Evolutionary conservation across 2,329 filamentous ascomycete species (phyloP), one percentile per base, ranked within the genome.

Genomic region (Fusarium sp.): DNA sequence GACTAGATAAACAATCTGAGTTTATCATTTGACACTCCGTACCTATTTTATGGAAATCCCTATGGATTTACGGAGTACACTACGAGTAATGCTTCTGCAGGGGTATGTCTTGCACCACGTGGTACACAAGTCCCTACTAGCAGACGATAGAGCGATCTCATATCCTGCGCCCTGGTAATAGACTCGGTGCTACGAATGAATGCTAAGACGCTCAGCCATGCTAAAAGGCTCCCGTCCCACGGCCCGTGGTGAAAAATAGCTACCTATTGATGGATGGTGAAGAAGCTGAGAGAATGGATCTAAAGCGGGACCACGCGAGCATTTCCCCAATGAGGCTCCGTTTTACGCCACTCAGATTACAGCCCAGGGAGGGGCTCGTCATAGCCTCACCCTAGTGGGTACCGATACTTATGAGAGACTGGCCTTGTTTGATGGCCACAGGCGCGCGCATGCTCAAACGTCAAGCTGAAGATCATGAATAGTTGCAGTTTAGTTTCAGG

Each of bases 261-360:
- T 6, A 24, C 7, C 24, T 31, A 24, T 46, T 21, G 46, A 45
- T 34, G 28, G 38, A 45, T 26, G 38, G 22, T 31, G 15, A 19
- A 28, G 5, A 24, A 17, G 15, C 15, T 45, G 40, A 45, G 42
- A 17, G 38, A 22, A 33, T 34, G 44, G 31, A 49, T 42, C 44
- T 53, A 36, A 51, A 57, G 57, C 44, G 51, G 51, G 31, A 58
- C 71, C 72, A 74, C 72, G 69, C 72, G 72, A 74, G 59, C 72
- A 75, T 44, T 74, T 75, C 69, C 72, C 72, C 58, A 62, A 74
- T 71, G 49, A 61, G 60, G 63, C 42, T 50, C 14, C 49, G 36
- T 38, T 13, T 28, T 28, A 45, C 57, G 53, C 66, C 62, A 42
- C 62, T 57, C 42, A 50, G n/a, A 60, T 51, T 40, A 34, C 53